phyloP scores from a whole-genome alignment of 169 alveolate species.

The Eimeria tenella region DNA sequence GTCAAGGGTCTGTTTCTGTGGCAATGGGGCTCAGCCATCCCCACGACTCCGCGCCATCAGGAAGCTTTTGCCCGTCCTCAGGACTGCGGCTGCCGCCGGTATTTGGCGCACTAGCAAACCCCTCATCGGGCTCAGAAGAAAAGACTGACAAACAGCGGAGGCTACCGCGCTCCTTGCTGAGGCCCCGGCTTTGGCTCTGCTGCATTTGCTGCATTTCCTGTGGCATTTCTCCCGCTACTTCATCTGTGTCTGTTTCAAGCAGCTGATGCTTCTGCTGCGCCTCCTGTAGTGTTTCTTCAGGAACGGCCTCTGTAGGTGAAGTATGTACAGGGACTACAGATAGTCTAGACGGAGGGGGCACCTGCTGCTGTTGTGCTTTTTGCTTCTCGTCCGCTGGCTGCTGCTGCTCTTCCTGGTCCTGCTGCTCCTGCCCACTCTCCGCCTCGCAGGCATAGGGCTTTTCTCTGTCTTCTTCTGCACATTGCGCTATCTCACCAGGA shows the following conservation, averaged over 20 bases:
- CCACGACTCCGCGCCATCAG: neutral
- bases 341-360: neutral
- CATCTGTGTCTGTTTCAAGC: neutral
- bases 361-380: neutral
- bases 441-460: neutral
- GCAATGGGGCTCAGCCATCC: conserved; percentile 51
- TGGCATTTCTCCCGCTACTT: neutral
- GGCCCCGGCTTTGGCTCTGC: neutral
- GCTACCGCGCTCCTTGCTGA: conserved; percentile 14
- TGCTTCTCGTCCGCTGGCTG: neutral
- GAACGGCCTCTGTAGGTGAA: neutral
- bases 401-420: conserved; percentile 37
- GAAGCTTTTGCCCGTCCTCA: neutral
- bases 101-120: neutral
- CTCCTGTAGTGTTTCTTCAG: neutral
- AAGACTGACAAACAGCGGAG: conserved; percentile 36
- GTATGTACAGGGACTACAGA: neutral
- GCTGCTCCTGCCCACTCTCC: conserved; percentile 9
- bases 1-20: conserved; percentile 18
- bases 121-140: conserved; percentile 16
- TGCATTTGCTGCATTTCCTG: conserved; percentile 9
- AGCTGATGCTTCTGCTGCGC: neutral
- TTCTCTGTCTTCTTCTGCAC: neutral
- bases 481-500: neutral
- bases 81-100: neutral